Percentiles rank a stretch among this genome's conserved stretches.
Conservation (phyloP, 345 rosid genomes). For the Tarenaya hassleriana region DNA sequence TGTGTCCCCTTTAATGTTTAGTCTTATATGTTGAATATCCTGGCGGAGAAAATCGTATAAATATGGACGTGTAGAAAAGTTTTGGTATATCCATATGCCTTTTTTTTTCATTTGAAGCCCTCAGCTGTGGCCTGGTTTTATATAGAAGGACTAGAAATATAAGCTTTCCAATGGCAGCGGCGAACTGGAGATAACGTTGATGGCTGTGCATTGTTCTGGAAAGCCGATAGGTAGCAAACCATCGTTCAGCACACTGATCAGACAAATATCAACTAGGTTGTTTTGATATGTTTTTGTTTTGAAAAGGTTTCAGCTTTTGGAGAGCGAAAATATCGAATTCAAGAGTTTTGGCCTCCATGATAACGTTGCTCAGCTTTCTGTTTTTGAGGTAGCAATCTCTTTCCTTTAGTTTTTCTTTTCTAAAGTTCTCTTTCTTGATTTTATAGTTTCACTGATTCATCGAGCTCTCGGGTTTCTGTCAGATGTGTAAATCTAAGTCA, state of each 20-base stretch:
- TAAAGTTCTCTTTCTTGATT: too few relatives aligned
- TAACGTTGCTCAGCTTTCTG: constrained; percentile 75
- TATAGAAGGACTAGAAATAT: constrained; percentile 25
- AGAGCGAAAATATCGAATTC: constrained; percentile 58
- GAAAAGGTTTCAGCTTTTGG: constrained; percentile 55
- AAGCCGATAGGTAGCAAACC: constrained; percentile 44
- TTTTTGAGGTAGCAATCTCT: constrained; percentile 53
- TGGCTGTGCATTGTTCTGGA: constrained; percentile 86
- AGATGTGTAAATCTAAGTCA: constrained; percentile 46
- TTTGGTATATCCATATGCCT: constrained; percentile 8
- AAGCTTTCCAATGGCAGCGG: constrained; percentile 45
- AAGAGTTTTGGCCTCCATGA: constrained; percentile 57
- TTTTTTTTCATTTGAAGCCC: constrained; percentile 17
- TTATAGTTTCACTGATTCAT: constrained; percentile 37
- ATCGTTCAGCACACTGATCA: constrained; percentile 1
- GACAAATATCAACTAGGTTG: background rate
- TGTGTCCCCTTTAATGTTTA: constrained; percentile 9
- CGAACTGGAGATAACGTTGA: constrained; percentile 73
- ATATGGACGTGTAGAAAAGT: constrained; percentile 9
- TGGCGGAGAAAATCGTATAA: too few relatives aligned
- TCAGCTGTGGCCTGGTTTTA: constrained; percentile 18
- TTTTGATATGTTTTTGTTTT: background rate
- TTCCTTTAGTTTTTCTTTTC: too few relatives aligned
- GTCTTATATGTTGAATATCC: too few relatives aligned
- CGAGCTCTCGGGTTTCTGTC: constrained; percentile 33